Base-by-base conservation (phyloP, 1,284 basidiomycete genomes). In the Stygiomarasmius scandens region DNA sequence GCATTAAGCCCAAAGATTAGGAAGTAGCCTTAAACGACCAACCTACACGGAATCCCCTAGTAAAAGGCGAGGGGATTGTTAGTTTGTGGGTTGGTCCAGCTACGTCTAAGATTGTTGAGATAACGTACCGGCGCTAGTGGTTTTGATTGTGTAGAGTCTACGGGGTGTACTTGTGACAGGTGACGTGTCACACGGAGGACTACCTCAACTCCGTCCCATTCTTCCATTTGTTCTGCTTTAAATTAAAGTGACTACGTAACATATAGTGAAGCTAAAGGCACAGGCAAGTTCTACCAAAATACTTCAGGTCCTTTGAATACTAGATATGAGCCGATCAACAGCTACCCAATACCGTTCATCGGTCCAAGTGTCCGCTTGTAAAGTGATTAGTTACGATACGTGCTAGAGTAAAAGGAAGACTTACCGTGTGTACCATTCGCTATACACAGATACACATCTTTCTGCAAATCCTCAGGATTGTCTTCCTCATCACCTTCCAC, bases 21-120 rank as follows among this genome's bases (percentile, higher is more conserved):
- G 46, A 43, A 55, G 49, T 32, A 51, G 53, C 53, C 19, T 59
- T 25, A 3, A 20, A 10, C 38, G 44, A 46, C 23, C 53, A 51
- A 51, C 44, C 41, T 23, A 25, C 58, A 59, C 58, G 38, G 58
- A 55, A 55, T 59, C 53, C 58, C 53, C 53, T 59, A 59, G 58
- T 59, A 59, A 59, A 59, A 59, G 58, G 58, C 53, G 58, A 59
- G 58, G 52, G 53, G 48, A 55, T 55, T 55, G 53, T 59, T 49
- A 27, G 32, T 29, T 59, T 59, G 52, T 46, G 27, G 58, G 44
- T 52, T 51, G 43, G n/a, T 32, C 29, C 47, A 44, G 53, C 53
- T 51, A 51, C 57, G 24, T 2, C n/a, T 12, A 43, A 20, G 3
- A 29, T 11, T 0, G 8, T 41, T 14, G 20, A 11, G 20, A 34